Conservation (phyloP, 192 early-diverging fungal species). For the Backusella tuberculispora region DNA sequence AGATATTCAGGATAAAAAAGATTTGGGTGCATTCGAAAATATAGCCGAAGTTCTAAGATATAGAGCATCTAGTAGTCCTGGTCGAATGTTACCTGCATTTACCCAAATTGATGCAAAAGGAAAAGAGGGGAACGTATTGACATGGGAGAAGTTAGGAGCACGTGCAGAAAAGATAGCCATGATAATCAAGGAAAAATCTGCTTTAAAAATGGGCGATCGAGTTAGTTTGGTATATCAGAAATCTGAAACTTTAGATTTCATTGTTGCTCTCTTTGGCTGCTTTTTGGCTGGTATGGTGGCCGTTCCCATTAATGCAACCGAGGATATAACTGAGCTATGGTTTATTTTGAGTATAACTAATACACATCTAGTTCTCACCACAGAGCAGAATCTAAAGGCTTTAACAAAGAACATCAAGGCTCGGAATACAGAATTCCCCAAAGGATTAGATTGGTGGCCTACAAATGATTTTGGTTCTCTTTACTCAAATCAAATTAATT, state of each 20-base stretch:
- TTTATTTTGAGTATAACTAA: conserved; percentile 73
- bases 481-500: conserved; percentile 49
- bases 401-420: conserved; percentile 71
- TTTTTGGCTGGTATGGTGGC: conserved; percentile 83
- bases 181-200: conserved; percentile 66
- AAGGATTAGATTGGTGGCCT: conserved; percentile 79
- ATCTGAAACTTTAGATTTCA: conserved; percentile 76
- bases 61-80: conserved; percentile 53
- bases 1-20: conserved; percentile 39
- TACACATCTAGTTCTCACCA: conserved; percentile 73
- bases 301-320: conserved; percentile 82
- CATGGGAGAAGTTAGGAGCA: conserved; percentile 74
- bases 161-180: conserved; percentile 74
- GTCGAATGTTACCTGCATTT: conserved; percentile 61
- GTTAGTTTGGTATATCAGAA: conserved; percentile 82
- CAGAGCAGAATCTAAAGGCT: conserved; percentile 74
- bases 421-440: conserved; percentile 65
- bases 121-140: conserved; percentile 64
- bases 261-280: conserved; percentile 80
- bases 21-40: conserved; percentile 57
- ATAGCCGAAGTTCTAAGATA: conserved; percentile 70
- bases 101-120: conserved; percentile 76
- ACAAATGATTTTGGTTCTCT: conserved; percentile 74
- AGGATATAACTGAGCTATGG: conserved; percentile 77
- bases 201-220: conserved; percentile 64